Base-by-base conservation (phyloP, 2,329 filamentous ascomycete genomes). In the Fusarium sp. region DNA sequence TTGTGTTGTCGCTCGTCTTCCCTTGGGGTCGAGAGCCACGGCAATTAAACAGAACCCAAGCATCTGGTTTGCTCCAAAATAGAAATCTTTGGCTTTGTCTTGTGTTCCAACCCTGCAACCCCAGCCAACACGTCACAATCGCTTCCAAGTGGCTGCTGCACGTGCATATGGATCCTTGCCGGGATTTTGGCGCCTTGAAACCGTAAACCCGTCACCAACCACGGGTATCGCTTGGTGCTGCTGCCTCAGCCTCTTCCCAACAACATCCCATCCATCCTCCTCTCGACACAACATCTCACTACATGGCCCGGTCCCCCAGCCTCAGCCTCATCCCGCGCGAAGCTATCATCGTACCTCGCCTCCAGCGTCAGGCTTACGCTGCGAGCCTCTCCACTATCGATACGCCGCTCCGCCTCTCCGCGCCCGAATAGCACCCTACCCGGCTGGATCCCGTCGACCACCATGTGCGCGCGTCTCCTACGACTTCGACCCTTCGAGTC, bases 401-500 rank as follows among this genome's bases (percentile, higher is more conserved):
- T 60, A 55, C 50, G 40, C 41, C 37, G 62, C 52, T 56, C 40
- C 61, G 41, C 51, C 41, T 51, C 52, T 58, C 67, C 52, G 60
- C 61, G 44, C 57, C 57, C 52, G 50, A 59, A 54, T 60, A 68
- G 43, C 61, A 48, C 39, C 50, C 46, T 54, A 40, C 48, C 43
- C 52, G 36, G 37, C 46, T 43, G 41, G 50, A 60, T 41, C 47
- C 60, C 62, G 62, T 50, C 52, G 50, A 62, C 54, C 58, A 76
- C 66, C 65, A 74, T 76, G 74, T 70, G 69, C 55, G 56, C 62
- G 58, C 63, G 60, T 70, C 60, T 72, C 57, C 61, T 71, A 51
- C 62, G 68, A 57, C 58, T 72, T 30, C 65, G 54, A 64, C 69
- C 57, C 60, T 37, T 73, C 70, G 71, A 76, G 74, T 74, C 74